phyloP scores from a whole-genome alignment of 371 early-diverging fungal genomes.

The Capillidium rhysosporum region DNA sequence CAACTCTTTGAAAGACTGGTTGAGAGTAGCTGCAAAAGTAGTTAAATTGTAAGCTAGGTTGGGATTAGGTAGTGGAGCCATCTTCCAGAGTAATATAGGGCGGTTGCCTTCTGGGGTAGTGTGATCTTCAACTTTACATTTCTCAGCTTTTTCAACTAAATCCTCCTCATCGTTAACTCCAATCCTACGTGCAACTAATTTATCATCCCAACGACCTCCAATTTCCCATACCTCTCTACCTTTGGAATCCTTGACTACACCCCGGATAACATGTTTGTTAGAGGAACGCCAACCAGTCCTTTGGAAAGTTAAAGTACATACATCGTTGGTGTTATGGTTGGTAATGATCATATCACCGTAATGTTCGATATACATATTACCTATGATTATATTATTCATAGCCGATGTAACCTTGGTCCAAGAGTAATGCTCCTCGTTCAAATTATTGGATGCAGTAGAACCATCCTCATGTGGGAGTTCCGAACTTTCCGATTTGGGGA shows the following conservation, averaged over 20 bases:
- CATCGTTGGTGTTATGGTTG: conserved; percentile 55
- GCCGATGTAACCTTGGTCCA: conserved; percentile 65
- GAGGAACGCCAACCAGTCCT: conserved; percentile 36
- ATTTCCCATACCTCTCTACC: conserved; percentile 36
- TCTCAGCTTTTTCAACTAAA: conserved; percentile 18
- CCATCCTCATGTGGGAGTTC: conserved; percentile 5
- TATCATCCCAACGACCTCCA: conserved; percentile 47
- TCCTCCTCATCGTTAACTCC: conserved; percentile 13
- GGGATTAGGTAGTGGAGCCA: conserved; percentile 20
- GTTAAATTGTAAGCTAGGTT: conserved; percentile 50
- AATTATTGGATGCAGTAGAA: conserved; percentile 13
- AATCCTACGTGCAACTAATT: conserved; percentile 31
- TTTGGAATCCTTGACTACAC: conserved; percentile 27
- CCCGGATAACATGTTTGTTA: conserved; percentile 38
- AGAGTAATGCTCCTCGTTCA: conserved; percentile 44
- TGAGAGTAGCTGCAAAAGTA: conserved; percentile 47
- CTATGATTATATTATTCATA: conserved; percentile 64
- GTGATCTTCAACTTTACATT: conserved; percentile 10
- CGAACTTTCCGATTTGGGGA: conserved; percentile 19
- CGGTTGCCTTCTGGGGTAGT: conserved; percentile 8
- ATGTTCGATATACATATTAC: conserved; percentile 58
- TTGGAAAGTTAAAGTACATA: conserved; percentile 45
- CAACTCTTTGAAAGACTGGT: conserved; percentile 33
- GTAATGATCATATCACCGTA: conserved; percentile 54
- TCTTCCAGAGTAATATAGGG: conserved; percentile 33